These are phyloP conservation scores for Hemileccinum rubropunctum DNA, from an alignment of 768 basidiomycete genomes.

Conservation along the genomic window DNA sequence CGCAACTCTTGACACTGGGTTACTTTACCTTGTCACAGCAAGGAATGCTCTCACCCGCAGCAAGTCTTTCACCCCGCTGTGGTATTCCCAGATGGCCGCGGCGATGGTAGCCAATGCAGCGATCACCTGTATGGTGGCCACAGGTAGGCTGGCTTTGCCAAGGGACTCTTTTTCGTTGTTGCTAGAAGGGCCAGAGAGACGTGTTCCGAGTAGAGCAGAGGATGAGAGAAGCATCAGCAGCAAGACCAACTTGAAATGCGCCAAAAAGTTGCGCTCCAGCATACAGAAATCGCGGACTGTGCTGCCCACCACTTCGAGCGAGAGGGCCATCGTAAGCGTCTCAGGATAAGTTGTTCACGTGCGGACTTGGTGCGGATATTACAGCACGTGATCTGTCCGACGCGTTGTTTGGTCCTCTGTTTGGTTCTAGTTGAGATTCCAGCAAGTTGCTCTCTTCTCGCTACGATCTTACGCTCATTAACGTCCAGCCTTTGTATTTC, in stretches of 20 bases:
- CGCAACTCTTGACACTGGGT: conserved; percentile 2
- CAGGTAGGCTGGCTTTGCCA: conserved; percentile 38
- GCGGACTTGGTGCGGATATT: conserved; percentile 14
- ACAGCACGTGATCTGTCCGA: conserved; percentile 16
- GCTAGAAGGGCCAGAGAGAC: conserved; percentile 44
- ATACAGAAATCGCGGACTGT: conserved; percentile 74
- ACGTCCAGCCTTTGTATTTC: conserved; percentile 25
- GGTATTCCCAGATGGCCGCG: conserved; percentile 68
- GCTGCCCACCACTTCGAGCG: conserved; percentile 50
- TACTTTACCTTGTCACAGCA: conserved; percentile 50
- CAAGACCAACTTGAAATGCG: conserved; percentile 65
- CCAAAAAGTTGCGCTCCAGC: conserved; percentile 73
- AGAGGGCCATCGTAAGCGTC: conserved; percentile 19
- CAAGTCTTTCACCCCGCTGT: conserved; percentile 54
- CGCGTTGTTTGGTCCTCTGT: conserved; percentile 37
- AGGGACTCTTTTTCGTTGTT: conserved; percentile 21
- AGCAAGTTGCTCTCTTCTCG: not conserved
- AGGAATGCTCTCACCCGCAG: conserved; percentile 59
- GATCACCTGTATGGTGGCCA: conserved; percentile 51
- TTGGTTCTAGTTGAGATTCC: conserved; percentile 40
- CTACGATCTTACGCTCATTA: conserved; percentile 24
- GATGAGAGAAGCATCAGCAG: conserved; percentile 62
- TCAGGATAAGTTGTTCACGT: too few relatives aligned
- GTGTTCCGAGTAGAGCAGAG: conserved; percentile 59
- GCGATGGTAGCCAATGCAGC: conserved; percentile 53